phyloP scores from a whole-genome alignment of 257 asterid genomes.

The Capsicum pubescens region DNA sequence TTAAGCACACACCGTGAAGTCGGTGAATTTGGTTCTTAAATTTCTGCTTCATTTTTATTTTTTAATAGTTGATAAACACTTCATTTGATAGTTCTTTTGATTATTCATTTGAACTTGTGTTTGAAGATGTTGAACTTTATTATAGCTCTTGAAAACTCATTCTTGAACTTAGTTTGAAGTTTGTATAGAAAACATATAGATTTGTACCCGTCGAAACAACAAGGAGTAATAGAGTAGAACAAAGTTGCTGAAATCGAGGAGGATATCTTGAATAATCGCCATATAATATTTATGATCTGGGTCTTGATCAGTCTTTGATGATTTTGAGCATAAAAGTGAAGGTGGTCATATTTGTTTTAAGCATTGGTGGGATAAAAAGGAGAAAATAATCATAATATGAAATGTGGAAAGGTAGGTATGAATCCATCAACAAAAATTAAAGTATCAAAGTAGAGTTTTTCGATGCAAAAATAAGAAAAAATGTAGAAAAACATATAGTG shows the following conservation, averaged over 20 bases:
- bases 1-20: too few species aligned
- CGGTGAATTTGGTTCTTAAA: too few species aligned
- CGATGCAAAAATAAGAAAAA: constrained; percentile 25
- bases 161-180: too few species aligned
- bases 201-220: too few species aligned
- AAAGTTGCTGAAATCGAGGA: constrained; percentile 24
- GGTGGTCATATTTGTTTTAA: constrained; percentile 14
- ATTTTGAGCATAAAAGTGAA: constrained; percentile 14
- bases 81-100: too few species aligned
- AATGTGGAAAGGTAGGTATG: constrained; percentile 26
- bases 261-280: background rate
- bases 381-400: constrained; percentile 21
- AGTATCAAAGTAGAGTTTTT: background rate
- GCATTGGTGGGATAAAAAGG: constrained; percentile 25
- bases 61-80: too few species aligned
- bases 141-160: too few species aligned
- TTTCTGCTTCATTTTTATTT: too few species aligned
- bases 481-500: constrained; percentile 1
- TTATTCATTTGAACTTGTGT: too few species aligned
- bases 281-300: background rate
- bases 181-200: too few species aligned
- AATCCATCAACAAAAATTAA: constrained; percentile 19
- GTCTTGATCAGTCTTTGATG: background rate
- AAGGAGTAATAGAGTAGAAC: background rate
- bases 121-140: too few species aligned